Evolutionary conservation across 495 filamentous ascomycete genomes (phyloP).

Genomic region (Penicillium silybi): DNA sequence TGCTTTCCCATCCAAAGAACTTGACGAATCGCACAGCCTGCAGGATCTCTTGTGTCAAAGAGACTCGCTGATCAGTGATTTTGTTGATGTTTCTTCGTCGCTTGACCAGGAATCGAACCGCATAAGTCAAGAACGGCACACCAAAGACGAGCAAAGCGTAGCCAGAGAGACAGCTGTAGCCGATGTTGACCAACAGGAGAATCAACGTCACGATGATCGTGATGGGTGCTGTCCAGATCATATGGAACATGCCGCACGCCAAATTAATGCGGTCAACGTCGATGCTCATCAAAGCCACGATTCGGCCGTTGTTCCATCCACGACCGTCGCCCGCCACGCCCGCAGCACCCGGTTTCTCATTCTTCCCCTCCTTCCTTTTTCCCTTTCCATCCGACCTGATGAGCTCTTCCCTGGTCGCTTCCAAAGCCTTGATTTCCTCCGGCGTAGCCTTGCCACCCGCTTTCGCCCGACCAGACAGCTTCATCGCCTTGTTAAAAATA

Average conservation of each 20-base stretch:
- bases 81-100: conserved; percentile 79
- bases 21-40: conserved; percentile 92
- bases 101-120: conserved; percentile 66
- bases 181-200: conserved; percentile 77
- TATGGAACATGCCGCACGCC: conserved; percentile 81
- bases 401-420: conserved; percentile 42
- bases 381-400: conserved; percentile 35
- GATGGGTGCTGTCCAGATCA: conserved; percentile 82
- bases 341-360: conserved; percentile 13
- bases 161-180: conserved; percentile 82
- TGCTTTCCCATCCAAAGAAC: conserved; percentile 90
- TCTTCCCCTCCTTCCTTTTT: conserved; percentile 20
- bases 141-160: conserved; percentile 77
- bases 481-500: conserved; percentile 81
- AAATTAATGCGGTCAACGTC: conserved; percentile 89
- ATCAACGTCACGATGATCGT: conserved; percentile 71
- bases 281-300: conserved; percentile 88
- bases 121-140: conserved; percentile 67
- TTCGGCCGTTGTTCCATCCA: conserved; percentile 87
- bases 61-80: conserved; percentile 86
- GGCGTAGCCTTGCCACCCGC: conserved; percentile 54
- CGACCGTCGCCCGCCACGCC: conserved; percentile 60
- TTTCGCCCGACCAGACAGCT: conserved; percentile 70
- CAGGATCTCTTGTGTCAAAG: conserved; percentile 88
- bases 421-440: conserved; percentile 34